These are phyloP conservation scores for Aurantiochytrium sp. DNA, from an alignment of 108 stramenopile genomes.

Conservation along the genomic window DNA sequence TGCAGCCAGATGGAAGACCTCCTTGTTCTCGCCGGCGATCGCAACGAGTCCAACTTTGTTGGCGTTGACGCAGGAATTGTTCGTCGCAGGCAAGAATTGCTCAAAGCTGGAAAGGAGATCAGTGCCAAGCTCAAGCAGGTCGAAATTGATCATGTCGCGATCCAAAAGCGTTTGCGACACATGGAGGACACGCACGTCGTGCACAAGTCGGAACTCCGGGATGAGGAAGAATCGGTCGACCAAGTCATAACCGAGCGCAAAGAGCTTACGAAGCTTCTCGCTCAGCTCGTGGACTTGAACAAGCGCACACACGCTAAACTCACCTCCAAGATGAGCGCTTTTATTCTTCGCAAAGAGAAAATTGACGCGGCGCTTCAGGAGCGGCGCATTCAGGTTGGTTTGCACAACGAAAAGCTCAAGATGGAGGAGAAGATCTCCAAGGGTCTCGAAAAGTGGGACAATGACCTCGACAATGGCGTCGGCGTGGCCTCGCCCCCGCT, in stretches of 20 bases:
- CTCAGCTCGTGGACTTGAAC: background rate
- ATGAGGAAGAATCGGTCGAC: background rate
- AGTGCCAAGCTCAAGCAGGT: background rate
- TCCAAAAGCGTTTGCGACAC: background rate
- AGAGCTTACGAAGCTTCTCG: background rate
- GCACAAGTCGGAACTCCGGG: background rate
- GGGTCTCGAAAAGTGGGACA: background rate
- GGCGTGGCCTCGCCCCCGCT: background rate
- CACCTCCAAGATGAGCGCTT: background rate
- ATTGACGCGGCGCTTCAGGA: background rate
- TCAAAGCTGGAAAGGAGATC: background rate
- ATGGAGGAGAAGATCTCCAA: background rate
- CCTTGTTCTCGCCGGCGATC: background rate
- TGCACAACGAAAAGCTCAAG: background rate
- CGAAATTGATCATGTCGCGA: background rate
- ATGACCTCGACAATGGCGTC: background rate
- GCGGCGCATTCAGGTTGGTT: background rate
- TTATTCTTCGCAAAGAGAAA: background rate
- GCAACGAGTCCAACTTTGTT: background rate
- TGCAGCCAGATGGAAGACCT: slow-evolving; percentile 9
- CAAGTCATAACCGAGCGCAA: background rate
- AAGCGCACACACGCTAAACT: background rate
- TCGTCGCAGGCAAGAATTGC: background rate
- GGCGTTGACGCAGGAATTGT: background rate
- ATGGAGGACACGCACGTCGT: background rate